Percentiles rank a stretch among this genome's conserved stretches.
Evolutionary conservation across 164 flowering plant genomes (phyloP).

Genomic region (Aristolochia fimbriata): DNA sequence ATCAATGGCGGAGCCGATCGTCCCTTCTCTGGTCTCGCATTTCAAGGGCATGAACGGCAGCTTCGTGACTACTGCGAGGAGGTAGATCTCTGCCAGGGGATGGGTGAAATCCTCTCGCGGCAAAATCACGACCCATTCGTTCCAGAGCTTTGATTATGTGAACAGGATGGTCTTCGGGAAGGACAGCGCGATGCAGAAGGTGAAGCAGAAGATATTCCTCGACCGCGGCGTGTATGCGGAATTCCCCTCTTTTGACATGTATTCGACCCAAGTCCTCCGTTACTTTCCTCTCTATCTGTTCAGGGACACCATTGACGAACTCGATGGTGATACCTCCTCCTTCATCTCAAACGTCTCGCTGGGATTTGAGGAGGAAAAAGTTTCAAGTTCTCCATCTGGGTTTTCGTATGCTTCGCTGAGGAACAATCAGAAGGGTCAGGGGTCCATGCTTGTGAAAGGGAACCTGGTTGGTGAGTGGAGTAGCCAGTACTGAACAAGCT

Average conservation of each 20-base stretch:
- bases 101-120: constrained; percentile 81
- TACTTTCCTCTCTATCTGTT: constrained; percentile 31
- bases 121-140: constrained; percentile 29
- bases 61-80: constrained; percentile 33
- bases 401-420: constrained; percentile 22
- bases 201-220: constrained; percentile 46
- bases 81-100: constrained; percentile 44
- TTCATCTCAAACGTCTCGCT: constrained; percentile 35
- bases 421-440: constrained; percentile 55
- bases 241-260: constrained; percentile 14
- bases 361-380: constrained; percentile 37
- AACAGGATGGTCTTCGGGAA: constrained; percentile 51
- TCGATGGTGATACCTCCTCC: constrained; percentile 20
- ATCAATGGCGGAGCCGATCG: constrained; percentile 18
- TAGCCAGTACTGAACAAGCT: constrained; percentile 54
- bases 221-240: constrained; percentile 26
- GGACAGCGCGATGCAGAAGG: constrained; percentile 51
- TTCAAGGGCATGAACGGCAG: constrained; percentile 54
- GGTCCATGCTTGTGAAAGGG: constrained; percentile 43
- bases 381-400: constrained; percentile 5
- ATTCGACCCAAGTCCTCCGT: constrained; percentile 17
- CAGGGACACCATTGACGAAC: constrained; percentile 29
- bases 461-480: constrained; percentile 45
- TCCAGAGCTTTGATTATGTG: constrained; percentile 35
- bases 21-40: constrained; percentile 18